Evolutionary conservation across 805 yeast species (phyloP).

Genomic region (Wickerhamiella bombiphila): DNA sequence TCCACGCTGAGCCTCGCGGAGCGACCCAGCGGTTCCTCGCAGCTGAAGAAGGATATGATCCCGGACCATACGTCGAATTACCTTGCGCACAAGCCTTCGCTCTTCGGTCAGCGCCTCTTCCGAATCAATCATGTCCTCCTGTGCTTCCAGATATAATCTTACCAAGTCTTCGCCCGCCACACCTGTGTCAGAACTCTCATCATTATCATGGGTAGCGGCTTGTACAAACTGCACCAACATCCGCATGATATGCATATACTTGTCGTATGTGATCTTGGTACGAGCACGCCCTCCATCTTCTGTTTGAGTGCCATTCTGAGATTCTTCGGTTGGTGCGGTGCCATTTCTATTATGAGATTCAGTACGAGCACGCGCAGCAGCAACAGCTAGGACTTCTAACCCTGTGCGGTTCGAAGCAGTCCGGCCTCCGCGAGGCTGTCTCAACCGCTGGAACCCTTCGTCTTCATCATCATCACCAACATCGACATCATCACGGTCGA

Average conservation of each 20-base stretch:
- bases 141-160: constrained; percentile 67
- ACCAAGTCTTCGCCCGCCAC: constrained; percentile 52
- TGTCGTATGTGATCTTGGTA: constrained; percentile 65
- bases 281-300: neutral
- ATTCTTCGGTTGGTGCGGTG: constrained; percentile 2
- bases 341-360: constrained; percentile 11
- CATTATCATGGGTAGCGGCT: constrained; percentile 26
- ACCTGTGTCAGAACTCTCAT: constrained; percentile 44
- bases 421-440: constrained; percentile 4
- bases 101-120: constrained; percentile 63
- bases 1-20: constrained; percentile 23
- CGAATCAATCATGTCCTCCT: constrained; percentile 53
- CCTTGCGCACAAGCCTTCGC: constrained; percentile 58
- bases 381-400: neutral
- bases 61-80: constrained; percentile 65
- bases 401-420: constrained; percentile 7
- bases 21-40: constrained; percentile 28
- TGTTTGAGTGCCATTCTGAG: neutral
- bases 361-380: constrained; percentile 5
- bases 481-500: constrained; percentile 85
- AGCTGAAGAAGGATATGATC: constrained; percentile 71
- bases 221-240: constrained; percentile 47
- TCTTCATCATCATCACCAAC: constrained; percentile 39
- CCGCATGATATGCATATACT: constrained; percentile 73
- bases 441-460: neutral